Conservation (phyloP, 768 basidiomycete species). For the Leccinum pellstonianum region DNA sequence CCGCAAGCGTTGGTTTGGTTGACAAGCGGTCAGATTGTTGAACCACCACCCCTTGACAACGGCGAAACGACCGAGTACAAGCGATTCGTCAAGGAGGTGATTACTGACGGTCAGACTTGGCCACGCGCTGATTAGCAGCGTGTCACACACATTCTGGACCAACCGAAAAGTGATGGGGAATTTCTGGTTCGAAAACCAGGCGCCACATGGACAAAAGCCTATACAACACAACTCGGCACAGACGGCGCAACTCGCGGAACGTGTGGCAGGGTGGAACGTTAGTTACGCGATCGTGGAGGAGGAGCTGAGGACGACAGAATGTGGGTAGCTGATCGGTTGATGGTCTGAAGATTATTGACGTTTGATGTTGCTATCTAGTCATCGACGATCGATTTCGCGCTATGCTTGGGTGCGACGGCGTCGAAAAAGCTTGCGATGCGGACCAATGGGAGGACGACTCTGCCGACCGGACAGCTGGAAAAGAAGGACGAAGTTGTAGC, state of each 20-base stretch:
- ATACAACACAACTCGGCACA: constrained; percentile 73
- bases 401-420: constrained; percentile 90
- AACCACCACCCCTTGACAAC: constrained; percentile 88
- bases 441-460: constrained; percentile 65
- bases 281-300: constrained; percentile 83
- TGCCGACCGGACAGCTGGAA: constrained; percentile 58
- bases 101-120: constrained; percentile 92
- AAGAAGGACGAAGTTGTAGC: constrained; percentile 99
- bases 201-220: constrained; percentile 50
- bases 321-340: constrained; percentile 49
- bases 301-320: constrained; percentile 90
- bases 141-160: constrained; percentile 78
- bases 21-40: constrained; percentile 79
- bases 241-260: constrained; percentile 84
- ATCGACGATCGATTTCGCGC: constrained; percentile 93
- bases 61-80: constrained; percentile 95
- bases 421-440: constrained; percentile 76
- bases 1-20: constrained; percentile 96
- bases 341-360: constrained; percentile 27
- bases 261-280: constrained; percentile 89
- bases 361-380: constrained; percentile 54
- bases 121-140: constrained; percentile 87
- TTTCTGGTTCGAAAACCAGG: constrained; percentile 72
- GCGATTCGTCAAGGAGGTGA: constrained; percentile 92
- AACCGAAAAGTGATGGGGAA: constrained; percentile 66